These are phyloP conservation scores for Xylariaceae sp. DNA, from an alignment of 2,329 filamentous ascomycete species.

Conservation along the genomic window DNA sequence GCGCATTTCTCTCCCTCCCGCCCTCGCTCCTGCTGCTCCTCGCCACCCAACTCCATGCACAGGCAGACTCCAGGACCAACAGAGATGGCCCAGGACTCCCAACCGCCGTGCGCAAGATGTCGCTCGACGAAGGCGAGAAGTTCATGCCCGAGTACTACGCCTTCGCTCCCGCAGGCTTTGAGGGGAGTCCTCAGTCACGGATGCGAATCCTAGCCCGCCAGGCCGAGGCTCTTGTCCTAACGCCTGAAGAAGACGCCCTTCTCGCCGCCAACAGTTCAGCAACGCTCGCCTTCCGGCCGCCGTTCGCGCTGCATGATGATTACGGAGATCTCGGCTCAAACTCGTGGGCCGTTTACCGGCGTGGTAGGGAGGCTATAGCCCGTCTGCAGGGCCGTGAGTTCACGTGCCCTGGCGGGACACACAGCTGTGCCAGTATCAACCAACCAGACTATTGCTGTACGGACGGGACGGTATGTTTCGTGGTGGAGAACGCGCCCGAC, in stretches of 20 bases:
- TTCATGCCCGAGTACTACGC: conserved; percentile 65
- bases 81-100: conserved; percentile 39
- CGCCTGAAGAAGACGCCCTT: conserved; percentile 29
- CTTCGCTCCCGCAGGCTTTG: conserved; percentile 35
- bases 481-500: conserved; percentile 54
- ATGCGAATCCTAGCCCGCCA: conserved; percentile 29
- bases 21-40: conserved; percentile 40
- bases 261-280: conserved; percentile 34
- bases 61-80: background rate
- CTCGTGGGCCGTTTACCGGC: conserved; percentile 36
- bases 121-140: conserved; percentile 66
- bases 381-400: conserved; percentile 56
- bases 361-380: conserved; percentile 45
- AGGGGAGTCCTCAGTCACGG: conserved; percentile 18
- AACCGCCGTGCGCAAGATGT: conserved; percentile 68
- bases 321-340: conserved; percentile 13
- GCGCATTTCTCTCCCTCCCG: conserved; percentile 17
- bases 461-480: conserved; percentile 61
- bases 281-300: conserved; percentile 42
- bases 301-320: conserved; percentile 48
- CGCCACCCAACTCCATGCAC: conserved; percentile 36
- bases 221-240: conserved; percentile 23
- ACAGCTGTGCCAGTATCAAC: conserved; percentile 59
- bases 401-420: conserved; percentile 63
- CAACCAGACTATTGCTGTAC: conserved; percentile 70